Conservation (phyloP, 2,329 filamentous ascomycete genomes). For the Aspergillus ibericus region DNA sequence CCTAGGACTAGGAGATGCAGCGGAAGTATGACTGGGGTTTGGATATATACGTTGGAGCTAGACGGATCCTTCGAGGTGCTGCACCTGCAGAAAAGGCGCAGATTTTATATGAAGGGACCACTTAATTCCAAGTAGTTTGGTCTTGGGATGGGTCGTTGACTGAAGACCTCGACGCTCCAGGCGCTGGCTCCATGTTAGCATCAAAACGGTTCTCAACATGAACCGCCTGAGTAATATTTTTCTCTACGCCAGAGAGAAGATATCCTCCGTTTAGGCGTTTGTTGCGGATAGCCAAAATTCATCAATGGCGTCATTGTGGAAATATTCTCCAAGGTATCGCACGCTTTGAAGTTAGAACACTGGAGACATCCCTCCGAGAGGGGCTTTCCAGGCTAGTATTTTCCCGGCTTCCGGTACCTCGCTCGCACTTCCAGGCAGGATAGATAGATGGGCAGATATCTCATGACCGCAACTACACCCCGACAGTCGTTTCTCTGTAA, state of each 20-base stretch:
- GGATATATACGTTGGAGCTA: slow-evolving; percentile 6
- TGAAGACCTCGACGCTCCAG: neutral
- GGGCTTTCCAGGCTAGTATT: neutral
- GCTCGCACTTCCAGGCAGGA: neutral
- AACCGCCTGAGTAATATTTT: neutral
- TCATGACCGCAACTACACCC: neutral
- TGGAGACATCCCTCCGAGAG: neutral
- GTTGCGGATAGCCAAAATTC: neutral
- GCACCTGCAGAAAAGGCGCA: slow-evolving; percentile 28
- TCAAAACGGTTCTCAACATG: neutral
- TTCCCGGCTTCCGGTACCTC: neutral
- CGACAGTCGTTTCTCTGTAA: neutral
- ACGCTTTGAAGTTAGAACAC: neutral
- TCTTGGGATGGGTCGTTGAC: neutral
- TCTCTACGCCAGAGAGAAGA: neutral
- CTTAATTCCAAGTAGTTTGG: neutral
- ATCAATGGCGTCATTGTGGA: slow-evolving; percentile 2
- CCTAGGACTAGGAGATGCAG: neutral
- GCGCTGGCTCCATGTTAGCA: neutral
- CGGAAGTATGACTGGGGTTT: neutral
- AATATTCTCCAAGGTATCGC: slow-evolving; percentile 3
- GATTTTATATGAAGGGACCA: slow-evolving; percentile 12
- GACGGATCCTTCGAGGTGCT: slow-evolving; percentile 12
- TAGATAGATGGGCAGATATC: neutral
- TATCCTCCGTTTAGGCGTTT: neutral